These are phyloP conservation scores for Tulasnella sp. DNA, from an alignment of 768 basidiomycete species.

Conservation along the genomic window DNA sequence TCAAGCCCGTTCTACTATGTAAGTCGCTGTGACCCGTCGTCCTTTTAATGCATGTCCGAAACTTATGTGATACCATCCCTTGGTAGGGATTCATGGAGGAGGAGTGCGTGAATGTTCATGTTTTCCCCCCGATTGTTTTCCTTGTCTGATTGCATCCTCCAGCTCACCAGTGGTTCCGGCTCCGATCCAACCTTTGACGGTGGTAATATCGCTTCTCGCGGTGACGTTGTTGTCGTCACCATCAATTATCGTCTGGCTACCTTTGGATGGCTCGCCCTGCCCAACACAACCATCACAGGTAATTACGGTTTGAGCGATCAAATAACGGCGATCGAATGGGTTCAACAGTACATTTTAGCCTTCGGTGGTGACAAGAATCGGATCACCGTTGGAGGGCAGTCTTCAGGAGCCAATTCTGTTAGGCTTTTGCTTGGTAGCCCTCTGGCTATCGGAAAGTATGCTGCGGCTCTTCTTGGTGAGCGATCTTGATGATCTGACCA, in stretches of 20 bases:
- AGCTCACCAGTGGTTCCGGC: conserved; percentile 21
- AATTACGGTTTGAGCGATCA: conserved; percentile 13
- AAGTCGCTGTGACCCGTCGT: too few relatives aligned
- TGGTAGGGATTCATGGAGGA: conserved; percentile 22
- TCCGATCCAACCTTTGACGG: conserved; percentile 22
- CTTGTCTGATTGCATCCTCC: too few relatives aligned
- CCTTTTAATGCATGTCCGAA: too few relatives aligned
- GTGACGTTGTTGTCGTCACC: neutral
- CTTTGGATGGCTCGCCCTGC: too few relatives aligned
- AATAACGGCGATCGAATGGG: conserved; percentile 10
- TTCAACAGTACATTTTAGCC: conserved; percentile 18
- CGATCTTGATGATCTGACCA: too few relatives aligned
- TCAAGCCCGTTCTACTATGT: conserved; percentile 23
- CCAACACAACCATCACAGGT: neutral
- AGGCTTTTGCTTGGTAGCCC: conserved; percentile 27
- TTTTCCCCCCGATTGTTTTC: too few relatives aligned
- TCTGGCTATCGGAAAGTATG: conserved; percentile 31
- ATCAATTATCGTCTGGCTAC: too few relatives aligned
- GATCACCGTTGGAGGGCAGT: conserved; percentile 16
- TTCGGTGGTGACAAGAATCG: conserved; percentile 22
- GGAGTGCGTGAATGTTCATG: neutral
- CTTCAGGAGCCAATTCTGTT: conserved; percentile 25
- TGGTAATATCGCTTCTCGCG: conserved; percentile 16
- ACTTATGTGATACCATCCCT: too few relatives aligned
- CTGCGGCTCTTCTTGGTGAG: conserved; percentile 29